Evolutionary conservation across 257 asterid genomes (phyloP).

Genomic region (Lycium barbarum): DNA sequence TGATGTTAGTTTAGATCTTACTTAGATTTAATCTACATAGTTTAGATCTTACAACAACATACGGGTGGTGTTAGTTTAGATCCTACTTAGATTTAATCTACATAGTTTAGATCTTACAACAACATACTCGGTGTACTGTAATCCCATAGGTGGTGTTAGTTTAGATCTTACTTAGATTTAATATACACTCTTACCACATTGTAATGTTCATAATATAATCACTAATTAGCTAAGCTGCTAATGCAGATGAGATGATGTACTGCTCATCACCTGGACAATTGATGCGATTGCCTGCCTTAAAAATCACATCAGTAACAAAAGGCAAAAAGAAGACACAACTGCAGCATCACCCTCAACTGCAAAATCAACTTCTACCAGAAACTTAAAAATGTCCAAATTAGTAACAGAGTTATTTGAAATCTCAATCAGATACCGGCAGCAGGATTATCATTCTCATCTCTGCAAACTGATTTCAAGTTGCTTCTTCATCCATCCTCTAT

Average conservation of each 20-base stretch:
- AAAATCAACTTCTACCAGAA: background rate
- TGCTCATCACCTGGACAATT: too few relatives aligned
- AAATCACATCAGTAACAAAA: background rate
- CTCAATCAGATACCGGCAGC: background rate
- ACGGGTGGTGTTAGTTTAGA: too few relatives aligned
- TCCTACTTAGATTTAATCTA: background rate
- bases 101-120: too few relatives aligned
- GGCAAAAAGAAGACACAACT: background rate
- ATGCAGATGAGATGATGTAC: too few relatives aligned
- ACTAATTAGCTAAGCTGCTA: too few relatives aligned
- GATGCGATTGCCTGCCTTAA: too few relatives aligned
- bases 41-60: too few relatives aligned
- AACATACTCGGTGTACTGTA: too few relatives aligned
- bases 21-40: background rate
- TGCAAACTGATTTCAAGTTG: background rate
- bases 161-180: background rate
- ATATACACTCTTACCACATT: too few relatives aligned
- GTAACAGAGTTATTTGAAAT: constrained; percentile 22
- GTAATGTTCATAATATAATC: too few relatives aligned
- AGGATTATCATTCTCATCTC: constrained; percentile 22
- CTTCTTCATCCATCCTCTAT: constrained; percentile 30
- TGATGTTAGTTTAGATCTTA: too few relatives aligned
- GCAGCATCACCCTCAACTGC: background rate
- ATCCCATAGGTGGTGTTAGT: too few relatives aligned
- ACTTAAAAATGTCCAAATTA: background rate